A percentile compares a stretch with the other conserved stretches of the same genome.
Conservation (phyloP, 306 rosid species). For the Lathyrus aphaca region DNA sequence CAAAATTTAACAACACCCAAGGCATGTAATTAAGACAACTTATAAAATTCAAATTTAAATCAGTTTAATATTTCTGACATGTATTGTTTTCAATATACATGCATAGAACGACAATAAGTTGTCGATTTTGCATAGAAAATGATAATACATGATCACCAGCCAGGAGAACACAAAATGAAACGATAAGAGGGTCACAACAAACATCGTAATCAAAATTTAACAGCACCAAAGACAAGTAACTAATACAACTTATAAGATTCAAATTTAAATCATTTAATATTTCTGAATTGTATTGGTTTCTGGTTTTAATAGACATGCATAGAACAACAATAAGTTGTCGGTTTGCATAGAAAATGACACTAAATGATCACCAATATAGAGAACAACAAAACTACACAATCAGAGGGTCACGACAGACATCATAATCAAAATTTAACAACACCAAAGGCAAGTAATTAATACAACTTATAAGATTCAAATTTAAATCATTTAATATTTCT, state of each 20-base stretch:
- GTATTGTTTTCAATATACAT: background rate
- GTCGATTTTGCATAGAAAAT: background rate
- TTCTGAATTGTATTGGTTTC: background rate
- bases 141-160: background rate
- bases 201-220: background rate
- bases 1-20: background rate
- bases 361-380: background rate
- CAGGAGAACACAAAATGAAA: background rate
- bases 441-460: background rate
- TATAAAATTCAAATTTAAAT: background rate
- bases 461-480: background rate
- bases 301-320: background rate
- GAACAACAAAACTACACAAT: background rate
- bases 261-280: background rate
- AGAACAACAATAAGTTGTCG: background rate
- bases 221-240: background rate
- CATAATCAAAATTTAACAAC: background rate
- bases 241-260: background rate
- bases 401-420: background rate
- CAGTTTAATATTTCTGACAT: too few relatives aligned
- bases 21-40: background rate
- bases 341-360: background rate
- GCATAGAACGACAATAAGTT: background rate
- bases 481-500: background rate
- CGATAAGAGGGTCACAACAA: background rate